Base-by-base conservation (phyloP, 192 early-diverging fungal genomes). In the Coemansia furcata region DNA sequence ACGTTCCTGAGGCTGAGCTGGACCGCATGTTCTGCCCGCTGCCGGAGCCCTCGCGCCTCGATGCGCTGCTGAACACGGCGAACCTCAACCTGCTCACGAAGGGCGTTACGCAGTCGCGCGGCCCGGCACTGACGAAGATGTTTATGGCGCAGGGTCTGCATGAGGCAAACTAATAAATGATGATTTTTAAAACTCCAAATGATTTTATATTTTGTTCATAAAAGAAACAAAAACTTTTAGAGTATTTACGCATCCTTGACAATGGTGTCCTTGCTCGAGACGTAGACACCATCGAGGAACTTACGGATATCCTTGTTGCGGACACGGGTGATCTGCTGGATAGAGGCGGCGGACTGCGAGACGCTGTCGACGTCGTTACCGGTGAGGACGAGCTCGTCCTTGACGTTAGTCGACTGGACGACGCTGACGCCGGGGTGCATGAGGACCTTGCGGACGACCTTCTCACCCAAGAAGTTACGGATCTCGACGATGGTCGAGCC, bases 301-400 rank as follows among this genome's bases (percentile, higher is more conserved):
- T 99, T 99, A 88, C 97, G 94, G 89, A 99, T 99, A 97, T 99
- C 97, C 93, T 99, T 99, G 89, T 96, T 96, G 85, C 91, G 93
- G 83, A 95, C 95, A 54, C 87, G 84, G 73, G 88, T 90, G 72
- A 93, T 88, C 85, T 97, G 95, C 84, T 97, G 94, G 85, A 99
- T 99, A 73, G 88, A 85, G 55, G 97, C 97, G 82, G 97, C 93
- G 66, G 93, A 94, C 86, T 97, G 94, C 44, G 95, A 97, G 50
- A 99, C 97, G 84, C 86, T 87, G 64, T 94, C 89, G 60, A 99
- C 80, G 83, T 96, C 93, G 90, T 97, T 97, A 63, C 97, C 97
- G 58, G 86, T 85, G 54, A 99, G 80, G 71, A 91, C 84, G 69
- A 99, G 86, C 88, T 99, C 97, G 82, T 99, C 97, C 91, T 99